Evolutionary conservation across 2,329 filamentous ascomycete genomes (phyloP).

Genomic region (Diaporthe batatas): DNA sequence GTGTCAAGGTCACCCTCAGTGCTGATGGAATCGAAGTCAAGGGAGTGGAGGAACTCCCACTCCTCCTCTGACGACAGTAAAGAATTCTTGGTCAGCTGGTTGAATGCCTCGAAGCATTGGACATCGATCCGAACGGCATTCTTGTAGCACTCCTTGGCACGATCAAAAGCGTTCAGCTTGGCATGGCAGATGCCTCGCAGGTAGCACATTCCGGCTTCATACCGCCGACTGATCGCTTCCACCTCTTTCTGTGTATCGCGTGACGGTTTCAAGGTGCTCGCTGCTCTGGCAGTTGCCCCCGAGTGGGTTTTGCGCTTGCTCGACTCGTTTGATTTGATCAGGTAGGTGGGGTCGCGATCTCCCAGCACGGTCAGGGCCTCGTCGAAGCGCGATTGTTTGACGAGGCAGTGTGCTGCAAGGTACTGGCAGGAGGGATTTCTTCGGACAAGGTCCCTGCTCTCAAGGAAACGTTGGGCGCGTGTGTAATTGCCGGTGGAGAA

Average conservation of each 20-base stretch:
- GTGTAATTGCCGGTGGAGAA: conserved; percentile 96
- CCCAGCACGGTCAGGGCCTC: conserved; percentile 89
- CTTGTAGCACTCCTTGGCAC: conserved; percentile 98
- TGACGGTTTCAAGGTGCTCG: conserved; percentile 33
- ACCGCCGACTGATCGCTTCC: conserved; percentile 81
- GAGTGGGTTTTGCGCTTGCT: conserved; percentile 81
- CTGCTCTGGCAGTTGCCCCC: conserved; percentile 41
- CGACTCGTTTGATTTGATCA: conserved; percentile 73
- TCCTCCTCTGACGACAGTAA: conserved; percentile 90
- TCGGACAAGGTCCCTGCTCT: conserved; percentile 83
- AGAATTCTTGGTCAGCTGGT: conserved; percentile 97
- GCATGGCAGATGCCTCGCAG: conserved; percentile 93
- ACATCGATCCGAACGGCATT: conserved; percentile 97
- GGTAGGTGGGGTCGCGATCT: conserved; percentile 92
- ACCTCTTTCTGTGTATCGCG: conserved; percentile 63
- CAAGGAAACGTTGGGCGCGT: conserved; percentile 87
- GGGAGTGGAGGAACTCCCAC: conserved; percentile 86
- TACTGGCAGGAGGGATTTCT: conserved; percentile 91
- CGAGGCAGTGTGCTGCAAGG: conserved; percentile 91
- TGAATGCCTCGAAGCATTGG: conserved; percentile 97
- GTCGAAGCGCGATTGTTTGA: conserved; percentile 91
- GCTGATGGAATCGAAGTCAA: conserved; percentile 89
- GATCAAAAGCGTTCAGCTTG: conserved; percentile 96
- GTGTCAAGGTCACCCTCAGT: conserved; percentile 69
- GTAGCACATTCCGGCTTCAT: conserved; percentile 98